Conservation (phyloP, 2,329 filamentous ascomycete species). For the Phaeosphaeriaceae sp. region DNA sequence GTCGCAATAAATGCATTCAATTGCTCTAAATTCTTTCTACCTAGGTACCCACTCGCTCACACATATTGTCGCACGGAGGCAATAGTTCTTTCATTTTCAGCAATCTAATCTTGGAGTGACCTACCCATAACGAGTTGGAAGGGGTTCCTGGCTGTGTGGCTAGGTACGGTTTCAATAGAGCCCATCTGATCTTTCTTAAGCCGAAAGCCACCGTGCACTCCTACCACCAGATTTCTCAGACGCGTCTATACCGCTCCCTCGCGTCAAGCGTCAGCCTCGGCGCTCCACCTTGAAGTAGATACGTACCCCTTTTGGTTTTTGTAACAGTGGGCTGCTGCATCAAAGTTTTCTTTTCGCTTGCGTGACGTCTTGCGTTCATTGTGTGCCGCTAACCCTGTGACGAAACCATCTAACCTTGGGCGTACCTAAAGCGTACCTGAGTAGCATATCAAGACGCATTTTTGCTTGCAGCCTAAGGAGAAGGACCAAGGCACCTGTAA, state of each 20-base stretch:
- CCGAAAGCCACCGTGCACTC: constrained; percentile 31
- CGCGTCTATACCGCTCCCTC: constrained; percentile 41
- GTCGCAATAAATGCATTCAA: background rate
- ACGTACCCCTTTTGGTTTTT: constrained; percentile 16
- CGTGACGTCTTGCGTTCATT: constrained; percentile 29
- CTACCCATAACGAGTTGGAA: too few relatives aligned
- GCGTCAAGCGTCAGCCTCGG: constrained; percentile 28
- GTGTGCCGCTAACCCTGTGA: constrained; percentile 5
- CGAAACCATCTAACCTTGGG: background rate
- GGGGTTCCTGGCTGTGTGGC: too few relatives aligned
- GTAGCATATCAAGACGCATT: too few relatives aligned
- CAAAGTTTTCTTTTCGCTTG: constrained; percentile 34
- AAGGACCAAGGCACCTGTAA: too few relatives aligned
- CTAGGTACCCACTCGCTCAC: too few relatives aligned
- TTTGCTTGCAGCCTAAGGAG: too few relatives aligned
- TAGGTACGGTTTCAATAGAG: background rate
- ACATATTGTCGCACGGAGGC: too few relatives aligned
- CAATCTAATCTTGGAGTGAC: too few relatives aligned
- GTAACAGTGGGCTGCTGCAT: constrained; percentile 30
- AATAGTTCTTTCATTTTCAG: too few relatives aligned
- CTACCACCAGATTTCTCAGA: constrained; percentile 33
- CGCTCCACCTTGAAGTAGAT: constrained; percentile 26
- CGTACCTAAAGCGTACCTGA: background rate
- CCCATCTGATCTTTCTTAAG: constrained; percentile 16
- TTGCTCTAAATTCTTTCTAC: background rate